phyloP scores from a whole-genome alignment of 179 eudicot genomes.

The Patellifolia procumbens region DNA sequence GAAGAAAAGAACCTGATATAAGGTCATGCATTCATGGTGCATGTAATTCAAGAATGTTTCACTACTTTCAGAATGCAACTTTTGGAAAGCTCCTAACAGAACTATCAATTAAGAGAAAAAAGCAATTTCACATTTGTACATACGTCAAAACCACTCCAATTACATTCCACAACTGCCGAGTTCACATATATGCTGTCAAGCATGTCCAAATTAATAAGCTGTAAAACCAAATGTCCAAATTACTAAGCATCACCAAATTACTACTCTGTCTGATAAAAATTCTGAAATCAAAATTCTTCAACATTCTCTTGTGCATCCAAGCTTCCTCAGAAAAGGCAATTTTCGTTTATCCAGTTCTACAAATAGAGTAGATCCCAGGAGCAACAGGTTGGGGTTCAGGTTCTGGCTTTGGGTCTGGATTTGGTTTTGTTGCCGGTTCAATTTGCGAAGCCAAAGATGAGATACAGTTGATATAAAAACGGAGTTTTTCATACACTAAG shows the following conservation, averaged over 20 bases:
- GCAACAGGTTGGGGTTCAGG: neutral
- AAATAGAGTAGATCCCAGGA: neutral
- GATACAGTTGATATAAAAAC: neutral
- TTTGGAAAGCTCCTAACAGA: neutral
- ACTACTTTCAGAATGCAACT: neutral
- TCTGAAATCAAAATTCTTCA: neutral
- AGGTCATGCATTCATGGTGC: neutral
- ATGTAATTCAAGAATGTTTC: neutral
- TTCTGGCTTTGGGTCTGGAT: neutral
- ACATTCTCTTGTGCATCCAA: neutral
- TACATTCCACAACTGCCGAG: neutral
- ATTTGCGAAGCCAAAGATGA: neutral
- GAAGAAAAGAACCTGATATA: neutral
- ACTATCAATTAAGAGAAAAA: neutral
- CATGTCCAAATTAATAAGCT: too few relatives aligned
- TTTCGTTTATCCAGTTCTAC: neutral
- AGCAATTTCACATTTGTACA: neutral
- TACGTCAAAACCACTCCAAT: neutral
- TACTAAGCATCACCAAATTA: too few relatives aligned
- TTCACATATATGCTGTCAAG: too few relatives aligned
- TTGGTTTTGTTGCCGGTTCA: neutral
- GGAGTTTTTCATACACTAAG: neutral
- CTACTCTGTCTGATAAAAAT: neutral
- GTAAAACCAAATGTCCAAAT: too few relatives aligned
- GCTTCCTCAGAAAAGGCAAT: neutral